Base-by-base conservation (phyloP, 208 protist genomes). In the Crithidia sp. region DNA sequence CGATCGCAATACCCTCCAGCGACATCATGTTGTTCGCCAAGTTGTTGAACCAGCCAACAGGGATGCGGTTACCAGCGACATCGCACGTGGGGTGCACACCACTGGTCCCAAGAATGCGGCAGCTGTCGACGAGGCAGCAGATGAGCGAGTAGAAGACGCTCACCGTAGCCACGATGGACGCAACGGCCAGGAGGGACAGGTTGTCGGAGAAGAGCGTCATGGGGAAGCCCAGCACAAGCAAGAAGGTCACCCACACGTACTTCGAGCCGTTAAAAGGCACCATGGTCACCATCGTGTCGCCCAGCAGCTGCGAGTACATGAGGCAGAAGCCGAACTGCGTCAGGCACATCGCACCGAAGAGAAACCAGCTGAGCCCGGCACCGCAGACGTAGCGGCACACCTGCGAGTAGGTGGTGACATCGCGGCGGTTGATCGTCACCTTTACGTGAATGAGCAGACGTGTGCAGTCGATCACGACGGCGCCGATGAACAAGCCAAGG, bases 291-390 rank as follows among this genome's bases (percentile, higher is more conserved):
- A 96, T 82, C 7, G 90, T 89, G 3, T 79, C 80, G 28, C 57
- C 79, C 16, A 86, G 57, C 55, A 90, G 84, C 78, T 94, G 87
- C 19, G 81, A 86, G 77, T 91, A 96, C 77, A 93, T 89, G 47
- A 94, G 79, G 69, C 92, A 96, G 73, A 95, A 95, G 45, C 89
- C 91, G 45, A 93, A 93, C 75, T 96, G 91, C 58, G 91, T 92
- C 47, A 96, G 75, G 49, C 82, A 76, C 64, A 96, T 79, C 53
- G 89, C 85, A 53, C 81, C 66, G 57, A 87, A 78, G 44, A 92
- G 74, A 44, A 93, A 86, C 76, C 90, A 89, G 67, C 70, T 76
- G 39, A 90, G 66, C 0, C 49, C 67, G 16, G 59, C 17, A n/a
- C 91, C 91, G 49, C 87, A 84, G 50, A 93, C 79, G 76, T 81